A percentile compares a stretch with the other conserved stretches of the same genome.
Conservation (phyloP, 139 green algal genomes). For the Chlamydomonas schloesseri region DNA sequence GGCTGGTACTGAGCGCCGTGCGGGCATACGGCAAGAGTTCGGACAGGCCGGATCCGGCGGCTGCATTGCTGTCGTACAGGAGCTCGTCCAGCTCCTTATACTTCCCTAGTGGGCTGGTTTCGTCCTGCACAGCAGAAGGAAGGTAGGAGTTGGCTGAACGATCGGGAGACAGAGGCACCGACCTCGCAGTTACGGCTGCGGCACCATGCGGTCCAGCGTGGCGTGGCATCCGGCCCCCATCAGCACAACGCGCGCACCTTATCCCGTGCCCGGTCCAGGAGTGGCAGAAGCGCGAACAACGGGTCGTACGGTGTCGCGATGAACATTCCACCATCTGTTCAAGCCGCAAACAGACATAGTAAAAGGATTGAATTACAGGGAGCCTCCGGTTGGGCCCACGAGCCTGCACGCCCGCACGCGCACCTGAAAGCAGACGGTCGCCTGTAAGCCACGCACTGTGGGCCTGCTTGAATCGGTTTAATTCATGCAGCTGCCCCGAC, state of each 20-base stretch:
- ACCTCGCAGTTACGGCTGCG: not conserved
- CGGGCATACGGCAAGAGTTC: not conserved
- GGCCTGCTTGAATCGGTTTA: conserved; percentile 50
- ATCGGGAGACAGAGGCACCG: not conserved
- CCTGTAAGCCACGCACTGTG: conserved; percentile 33
- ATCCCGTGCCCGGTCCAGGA: conserved; percentile 60
- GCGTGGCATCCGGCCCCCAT: not conserved
- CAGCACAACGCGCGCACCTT: no score
- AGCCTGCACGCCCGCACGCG: not conserved
- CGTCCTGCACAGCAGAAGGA: not conserved
- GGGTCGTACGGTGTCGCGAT: conserved; percentile 68
- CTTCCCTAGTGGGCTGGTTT: not conserved
- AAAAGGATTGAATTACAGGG: no score
- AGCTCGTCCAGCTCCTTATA: conserved; percentile 34
- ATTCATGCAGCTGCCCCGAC: not conserved
- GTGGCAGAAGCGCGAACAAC: conserved; percentile 70
- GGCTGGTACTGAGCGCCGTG: not conserved
- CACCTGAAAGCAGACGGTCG: conserved; percentile 38
- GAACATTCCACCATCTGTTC: conserved; percentile 71
- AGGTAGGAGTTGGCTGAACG: not conserved
- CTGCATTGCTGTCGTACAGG: conserved; percentile 1
- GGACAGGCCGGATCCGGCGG: not conserved
- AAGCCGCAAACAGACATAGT: no score
- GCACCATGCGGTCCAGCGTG: not conserved
- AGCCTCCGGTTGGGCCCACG: no score